Conservation (phyloP, 257 asterid species). For the Fraxinus americana region DNA sequence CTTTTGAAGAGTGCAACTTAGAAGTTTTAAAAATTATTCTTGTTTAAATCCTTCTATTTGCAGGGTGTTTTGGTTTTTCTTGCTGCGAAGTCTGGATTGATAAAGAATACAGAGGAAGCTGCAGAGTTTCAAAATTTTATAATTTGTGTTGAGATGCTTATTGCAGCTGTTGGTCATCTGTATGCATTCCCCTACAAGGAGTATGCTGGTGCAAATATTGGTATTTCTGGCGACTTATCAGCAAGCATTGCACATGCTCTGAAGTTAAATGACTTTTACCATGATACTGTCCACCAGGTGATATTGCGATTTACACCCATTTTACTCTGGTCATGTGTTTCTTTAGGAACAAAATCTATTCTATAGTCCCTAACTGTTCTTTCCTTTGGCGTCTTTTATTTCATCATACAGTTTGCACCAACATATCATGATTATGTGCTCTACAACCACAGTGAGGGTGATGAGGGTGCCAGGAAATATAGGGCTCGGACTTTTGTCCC, state of each 20-base stretch:
- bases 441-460: slow-evolving; percentile 88
- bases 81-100: slow-evolving; percentile 81
- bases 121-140: slow-evolving; percentile 87
- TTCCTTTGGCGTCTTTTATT: slow-evolving; percentile 8
- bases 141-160: slow-evolving; percentile 94
- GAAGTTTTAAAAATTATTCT: slow-evolving; percentile 17
- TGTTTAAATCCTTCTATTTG: slow-evolving; percentile 11
- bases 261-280: slow-evolving; percentile 84
- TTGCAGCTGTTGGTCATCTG: slow-evolving; percentile 94
- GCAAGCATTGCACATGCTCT: slow-evolving; percentile 92
- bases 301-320: slow-evolving; percentile 10
- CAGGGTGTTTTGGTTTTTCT: slow-evolving; percentile 97
- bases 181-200: slow-evolving; percentile 96
- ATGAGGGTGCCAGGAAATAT: slow-evolving; percentile 83
- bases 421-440: slow-evolving; percentile 96
- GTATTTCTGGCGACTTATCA: slow-evolving; percentile 59
- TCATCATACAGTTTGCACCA: slow-evolving; percentile 80
- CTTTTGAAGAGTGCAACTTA: slow-evolving; percentile 8
- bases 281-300: slow-evolving; percentile 98
- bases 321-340: slow-evolving; percentile 13
- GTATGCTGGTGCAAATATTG: slow-evolving; percentile 94
- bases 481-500: slow-evolving; percentile 97
- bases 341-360: background rate
- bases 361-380: background rate
- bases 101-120: slow-evolving; percentile 83